Base-by-base conservation (phyloP, 2,329 filamentous ascomycete genomes). In the Aspergillus chevalieri region DNA sequence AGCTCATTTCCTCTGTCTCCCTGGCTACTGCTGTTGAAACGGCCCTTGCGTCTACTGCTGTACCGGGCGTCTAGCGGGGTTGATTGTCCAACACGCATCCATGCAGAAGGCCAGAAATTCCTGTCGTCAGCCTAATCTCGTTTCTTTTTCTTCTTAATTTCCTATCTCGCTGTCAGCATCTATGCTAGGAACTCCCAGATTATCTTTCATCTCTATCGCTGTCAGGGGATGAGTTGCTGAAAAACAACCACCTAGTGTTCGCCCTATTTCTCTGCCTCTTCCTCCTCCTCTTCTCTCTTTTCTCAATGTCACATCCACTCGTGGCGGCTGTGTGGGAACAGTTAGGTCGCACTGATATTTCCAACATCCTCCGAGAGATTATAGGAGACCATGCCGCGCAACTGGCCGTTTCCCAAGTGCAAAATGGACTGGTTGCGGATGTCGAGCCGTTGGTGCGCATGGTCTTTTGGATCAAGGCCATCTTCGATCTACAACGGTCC, bases 251-350 rank as follows among this genome's bases (percentile, higher is more conserved):
- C 26, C 52, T 50, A 51, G 55, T 55, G 50, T 53, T 44, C 49
- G 44, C 36, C n/a, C 26, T 30, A 12, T 30, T 30, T 41, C 36
- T 43, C 34, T 47, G 10, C 26, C 26, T 12, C 26, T 21, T 17
- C 19, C 17, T 22, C 44, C 30, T 26, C 42, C 36, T 38, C 26
- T 41, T 48, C 41, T 46, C 47, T 46, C 39, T 41, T 30, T 55
- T 36, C 58, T 52, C 51, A 47, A 62, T 62, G 59, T 62, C 59
- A 55, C 65, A 68, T 56, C 61, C 52, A 50, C 59, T 61, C 41
- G 61, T 68, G 55, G 64, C 65, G 47, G 61, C 63, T 52, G 64
- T 66, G 47, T 69, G 65, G 65, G 59, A 64, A 53, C 60, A 64
- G 47, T 59, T 69, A 46, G 63, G 61, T 43, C 63, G 65, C 48